Evolutionary conservation across 192 early-diverging fungal genomes (phyloP).

Genomic region (Entomortierella chlamydospora): DNA sequence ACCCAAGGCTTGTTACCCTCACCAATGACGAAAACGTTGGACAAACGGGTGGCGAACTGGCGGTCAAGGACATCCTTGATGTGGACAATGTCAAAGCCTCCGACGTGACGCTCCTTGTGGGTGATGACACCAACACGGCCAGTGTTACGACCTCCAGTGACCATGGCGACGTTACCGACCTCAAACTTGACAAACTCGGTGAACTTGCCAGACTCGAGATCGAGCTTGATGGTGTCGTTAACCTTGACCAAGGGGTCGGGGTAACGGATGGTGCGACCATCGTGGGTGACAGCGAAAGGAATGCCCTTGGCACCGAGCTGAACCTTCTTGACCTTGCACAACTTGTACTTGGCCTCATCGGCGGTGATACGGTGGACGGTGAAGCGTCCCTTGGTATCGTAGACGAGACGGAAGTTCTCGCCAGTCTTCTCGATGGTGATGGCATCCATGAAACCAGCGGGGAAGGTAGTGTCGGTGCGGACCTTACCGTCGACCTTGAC

Average conservation of each 20-base stretch:
- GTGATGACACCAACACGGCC: constrained; percentile 97
- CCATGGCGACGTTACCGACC: constrained; percentile 94
- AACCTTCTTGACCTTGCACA: constrained; percentile 97
- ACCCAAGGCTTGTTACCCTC: constrained; percentile 91
- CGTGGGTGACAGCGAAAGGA: constrained; percentile 97
- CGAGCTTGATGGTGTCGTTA: constrained; percentile 99
- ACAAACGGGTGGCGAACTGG: constrained; percentile 96
- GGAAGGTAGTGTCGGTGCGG: constrained; percentile 81
- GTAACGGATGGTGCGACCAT: constrained; percentile 99
- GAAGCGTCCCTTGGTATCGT: constrained; percentile 99
- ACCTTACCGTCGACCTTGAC: constrained; percentile 98
- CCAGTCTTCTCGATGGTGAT: constrained; percentile 95
- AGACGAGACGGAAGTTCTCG: constrained; percentile 99
- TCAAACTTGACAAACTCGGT: constrained; percentile 97
- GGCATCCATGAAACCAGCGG: constrained; percentile 80
- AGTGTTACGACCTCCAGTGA: constrained; percentile 99
- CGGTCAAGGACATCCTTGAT: constrained; percentile 97
- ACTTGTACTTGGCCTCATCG: constrained; percentile 99
- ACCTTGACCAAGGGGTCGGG: constrained; percentile 99
- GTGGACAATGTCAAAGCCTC: constrained; percentile 99
- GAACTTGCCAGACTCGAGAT: constrained; percentile 94
- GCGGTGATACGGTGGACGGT: constrained; percentile 98
- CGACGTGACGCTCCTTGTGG: constrained; percentile 96
- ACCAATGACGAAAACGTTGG: constrained; percentile 95
- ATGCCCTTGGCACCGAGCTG: constrained; percentile 96